Percentiles rank a stretch among this genome's conserved stretches.
These are phyloP conservation scores for Adansonia gregorii DNA, from an alignment of 441 rosid genomes.

Conservation along the genomic window DNA sequence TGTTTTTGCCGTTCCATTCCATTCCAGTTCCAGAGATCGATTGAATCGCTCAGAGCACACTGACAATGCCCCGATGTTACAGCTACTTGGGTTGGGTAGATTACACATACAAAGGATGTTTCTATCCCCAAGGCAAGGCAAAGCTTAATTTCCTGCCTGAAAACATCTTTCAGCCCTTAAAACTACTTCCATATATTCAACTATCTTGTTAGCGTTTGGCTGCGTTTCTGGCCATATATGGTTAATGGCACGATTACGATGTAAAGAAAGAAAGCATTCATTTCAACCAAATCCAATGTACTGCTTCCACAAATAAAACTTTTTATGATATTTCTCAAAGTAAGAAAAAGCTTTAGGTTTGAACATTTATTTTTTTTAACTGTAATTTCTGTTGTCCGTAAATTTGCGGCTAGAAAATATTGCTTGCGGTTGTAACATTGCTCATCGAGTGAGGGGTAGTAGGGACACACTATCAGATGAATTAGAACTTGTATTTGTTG, in stretches of 20 bases:
- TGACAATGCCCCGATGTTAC: neutral
- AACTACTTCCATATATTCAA: no score
- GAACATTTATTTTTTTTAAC: no score
- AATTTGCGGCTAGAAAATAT: no score
- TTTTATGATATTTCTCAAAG: neutral
- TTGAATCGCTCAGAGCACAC: neutral
- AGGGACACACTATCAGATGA: neutral
- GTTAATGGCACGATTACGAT: no score
- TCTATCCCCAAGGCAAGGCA: conserved; percentile 14
- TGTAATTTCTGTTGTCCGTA: no score
- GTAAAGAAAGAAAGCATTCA: no score
- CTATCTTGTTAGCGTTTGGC: no score
- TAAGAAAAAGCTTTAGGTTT: neutral
- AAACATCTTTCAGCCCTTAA: conserved; percentile 7
- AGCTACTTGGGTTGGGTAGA: conserved; percentile 19
- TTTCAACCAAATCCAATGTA: no score
- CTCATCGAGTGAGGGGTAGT: neutral
- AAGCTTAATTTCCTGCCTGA: neutral
- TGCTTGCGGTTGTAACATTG: neutral
- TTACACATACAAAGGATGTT: conserved; percentile 12
- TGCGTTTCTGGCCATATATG: no score
- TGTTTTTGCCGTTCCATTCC: neutral
- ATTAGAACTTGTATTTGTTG: neutral
- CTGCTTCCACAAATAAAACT: neutral
- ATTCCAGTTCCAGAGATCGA: neutral